Base-by-base conservation (phyloP, 805 yeast genomes). In the Ogataea chonburiensis region DNA sequence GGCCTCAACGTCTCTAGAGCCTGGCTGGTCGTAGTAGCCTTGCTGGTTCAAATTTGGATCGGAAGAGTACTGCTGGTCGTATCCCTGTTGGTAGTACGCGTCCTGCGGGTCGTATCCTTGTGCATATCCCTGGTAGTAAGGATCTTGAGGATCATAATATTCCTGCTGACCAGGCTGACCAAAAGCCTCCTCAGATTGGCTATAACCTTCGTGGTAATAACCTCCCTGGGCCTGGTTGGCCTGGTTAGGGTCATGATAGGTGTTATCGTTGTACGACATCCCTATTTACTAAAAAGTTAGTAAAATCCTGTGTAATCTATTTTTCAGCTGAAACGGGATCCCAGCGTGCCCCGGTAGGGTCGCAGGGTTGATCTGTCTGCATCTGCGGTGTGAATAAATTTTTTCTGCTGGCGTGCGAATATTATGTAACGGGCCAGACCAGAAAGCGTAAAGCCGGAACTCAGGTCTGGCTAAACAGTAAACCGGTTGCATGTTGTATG, bases 221-320 rank as follows among this genome's bases (percentile, higher is more conserved):
- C 50, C 50, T 22, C 45, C 50, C 26, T 38, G 47, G 7, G 45
- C 50, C 28, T 45, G 50, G 31, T 45, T 42, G 24, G 47, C 53
- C 31, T 46, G 63, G 44, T 64, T 64, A 26, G 70, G 70, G 49
- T 69, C 71, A 53, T 68, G 66, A 37, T 47, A 44, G 36, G 40
- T 40, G 50, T 74, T 67, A 64, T 75, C 80, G 73, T 68, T 70
- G 63, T 75, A 75, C 64, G 81, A 75, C 81, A 75, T 75, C 76
- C 34, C 39, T 35, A 28, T 35, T 35, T 24, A 35, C 39, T 35
- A 35, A 29, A 34, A 24, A 34, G 39, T 35, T 35, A 35, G 39
- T 28, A 28, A 12, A 19, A 14, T 18, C 16, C 12, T 12, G 17
- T 22, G 8, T 12, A 9, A 29, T 35, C 39, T 28, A 28, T 28